phyloP scores from a whole-genome alignment of 805 yeast genomes.

The Candida succiphila region DNA sequence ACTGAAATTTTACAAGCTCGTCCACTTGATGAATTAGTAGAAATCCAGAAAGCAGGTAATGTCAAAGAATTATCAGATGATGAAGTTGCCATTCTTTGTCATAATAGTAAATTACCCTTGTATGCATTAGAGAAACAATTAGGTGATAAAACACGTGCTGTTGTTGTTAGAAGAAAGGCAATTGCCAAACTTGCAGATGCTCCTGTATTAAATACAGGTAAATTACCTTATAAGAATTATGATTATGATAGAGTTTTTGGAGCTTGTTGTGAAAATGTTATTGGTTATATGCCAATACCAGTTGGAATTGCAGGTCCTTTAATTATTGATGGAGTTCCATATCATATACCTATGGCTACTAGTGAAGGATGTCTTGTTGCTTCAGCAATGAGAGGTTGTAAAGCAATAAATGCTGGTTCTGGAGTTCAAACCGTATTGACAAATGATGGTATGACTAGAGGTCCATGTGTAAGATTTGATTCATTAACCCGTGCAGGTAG shows the following conservation, averaged over 20 bases:
- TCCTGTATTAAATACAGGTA: slow-evolving; percentile 60
- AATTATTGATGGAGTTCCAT: slow-evolving; percentile 78
- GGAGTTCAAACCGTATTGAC: slow-evolving; percentile 90
- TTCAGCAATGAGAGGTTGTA: slow-evolving; percentile 98
- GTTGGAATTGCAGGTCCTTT: slow-evolving; percentile 98
- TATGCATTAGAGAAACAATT: slow-evolving; percentile 93
- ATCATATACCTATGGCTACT: slow-evolving; percentile 97
- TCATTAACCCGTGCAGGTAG: slow-evolving; percentile 82
- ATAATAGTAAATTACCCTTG: slow-evolving; percentile 73
- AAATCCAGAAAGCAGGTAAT: slow-evolving; percentile 59
- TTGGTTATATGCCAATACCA: slow-evolving; percentile 94
- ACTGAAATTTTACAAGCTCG: slow-evolving; percentile 17
- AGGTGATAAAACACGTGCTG: slow-evolving; percentile 86
- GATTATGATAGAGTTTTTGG: slow-evolving; percentile 96
- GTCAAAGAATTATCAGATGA: slow-evolving; percentile 56
- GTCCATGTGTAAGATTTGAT: slow-evolving; percentile 93
- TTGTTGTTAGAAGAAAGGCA: slow-evolving; percentile 85
- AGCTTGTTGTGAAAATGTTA: slow-evolving; percentile 98
- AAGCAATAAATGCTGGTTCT: slow-evolving; percentile 95
- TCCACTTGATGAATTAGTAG: slow-evolving; percentile 55
- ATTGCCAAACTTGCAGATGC: slow-evolving; percentile 77
- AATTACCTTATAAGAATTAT: slow-evolving; percentile 72
- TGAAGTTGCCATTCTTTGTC: slow-evolving; percentile 65
- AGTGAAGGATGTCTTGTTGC: slow-evolving; percentile 99
- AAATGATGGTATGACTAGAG: slow-evolving; percentile 98